Evolutionary conservation across 176 grass and related monocot species (phyloP).

Genomic region (Carex scoparia): DNA sequence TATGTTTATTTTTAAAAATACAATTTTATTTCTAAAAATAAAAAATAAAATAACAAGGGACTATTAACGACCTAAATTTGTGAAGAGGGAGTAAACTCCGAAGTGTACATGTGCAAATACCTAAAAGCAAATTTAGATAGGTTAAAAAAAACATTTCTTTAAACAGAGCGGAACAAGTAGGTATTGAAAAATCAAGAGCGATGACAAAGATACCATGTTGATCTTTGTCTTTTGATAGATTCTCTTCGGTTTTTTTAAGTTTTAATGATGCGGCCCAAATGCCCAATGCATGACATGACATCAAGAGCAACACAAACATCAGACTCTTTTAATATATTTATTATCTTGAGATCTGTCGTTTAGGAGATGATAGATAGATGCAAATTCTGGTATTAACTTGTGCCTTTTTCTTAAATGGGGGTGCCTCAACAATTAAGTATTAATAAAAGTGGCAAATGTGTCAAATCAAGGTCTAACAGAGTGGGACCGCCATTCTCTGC

Average conservation of each 20-base stretch:
- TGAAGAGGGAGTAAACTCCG: background rate
- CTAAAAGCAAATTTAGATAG: background rate
- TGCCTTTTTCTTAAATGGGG: background rate
- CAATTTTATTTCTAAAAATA: no score
- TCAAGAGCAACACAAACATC: background rate
- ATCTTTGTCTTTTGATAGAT: conserved; percentile 13
- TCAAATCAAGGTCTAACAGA: background rate
- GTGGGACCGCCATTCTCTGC: background rate
- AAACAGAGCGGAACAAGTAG: background rate
- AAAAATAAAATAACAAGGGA: no score
- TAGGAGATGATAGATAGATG: background rate
- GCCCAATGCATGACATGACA: background rate
- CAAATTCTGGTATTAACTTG: background rate
- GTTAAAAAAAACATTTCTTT: conserved; percentile 1
- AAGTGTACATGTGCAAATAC: background rate
- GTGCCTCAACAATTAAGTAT: background rate
- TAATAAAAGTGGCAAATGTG: conserved; percentile 5
- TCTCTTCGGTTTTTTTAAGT: background rate
- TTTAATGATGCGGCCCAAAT: background rate
- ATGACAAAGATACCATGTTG: conserved; percentile 12
- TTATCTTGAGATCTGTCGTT: conserved; percentile 1
- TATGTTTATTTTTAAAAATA: no score
- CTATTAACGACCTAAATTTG: no score
- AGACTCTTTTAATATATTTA: background rate
- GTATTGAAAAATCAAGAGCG: background rate